phyloP scores from a whole-genome alignment of 2,329 filamentous ascomycete species.

The Pestalotiopsis sp. region DNA sequence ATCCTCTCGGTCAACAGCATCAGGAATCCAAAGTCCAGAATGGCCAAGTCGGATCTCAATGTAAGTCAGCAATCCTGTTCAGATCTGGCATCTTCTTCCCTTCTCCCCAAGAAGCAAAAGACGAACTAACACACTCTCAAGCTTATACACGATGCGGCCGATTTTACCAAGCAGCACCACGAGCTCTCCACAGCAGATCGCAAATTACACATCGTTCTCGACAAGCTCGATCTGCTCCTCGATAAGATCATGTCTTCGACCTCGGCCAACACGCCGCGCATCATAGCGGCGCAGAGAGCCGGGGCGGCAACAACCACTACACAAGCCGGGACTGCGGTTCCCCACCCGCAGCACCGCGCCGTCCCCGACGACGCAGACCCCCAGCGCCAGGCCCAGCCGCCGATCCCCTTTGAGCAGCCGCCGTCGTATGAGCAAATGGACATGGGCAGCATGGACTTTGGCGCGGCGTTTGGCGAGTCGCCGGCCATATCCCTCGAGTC shows the following conservation, averaged over 20 bases:
- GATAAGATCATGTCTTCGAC: neutral
- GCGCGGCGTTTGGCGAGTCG: conserved; percentile 4
- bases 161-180: conserved; percentile 14
- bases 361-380: neutral
- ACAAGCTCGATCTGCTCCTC: neutral
- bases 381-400: neutral
- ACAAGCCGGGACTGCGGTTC: neutral
- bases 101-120: neutral
- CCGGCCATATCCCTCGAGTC: neutral
- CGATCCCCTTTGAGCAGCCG: neutral
- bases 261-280: neutral
- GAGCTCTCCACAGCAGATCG: conserved; percentile 1
- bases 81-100: neutral
- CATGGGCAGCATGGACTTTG: neutral
- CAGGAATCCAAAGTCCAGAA: conserved; percentile 12
- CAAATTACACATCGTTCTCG: conserved; percentile 8
- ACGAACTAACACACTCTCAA: neutral
- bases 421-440: neutral
- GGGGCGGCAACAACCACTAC: neutral
- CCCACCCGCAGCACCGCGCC: neutral
- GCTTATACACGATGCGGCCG: conserved; percentile 15
- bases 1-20: conserved; percentile 11
- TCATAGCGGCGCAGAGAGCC: neutral
- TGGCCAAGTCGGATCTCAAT: conserved; percentile 15
- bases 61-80: conserved; percentile 1